These are phyloP conservation scores for Cryptomeria japonica DNA, from an alignment of 75 land plant species.

Conservation along the genomic window DNA sequence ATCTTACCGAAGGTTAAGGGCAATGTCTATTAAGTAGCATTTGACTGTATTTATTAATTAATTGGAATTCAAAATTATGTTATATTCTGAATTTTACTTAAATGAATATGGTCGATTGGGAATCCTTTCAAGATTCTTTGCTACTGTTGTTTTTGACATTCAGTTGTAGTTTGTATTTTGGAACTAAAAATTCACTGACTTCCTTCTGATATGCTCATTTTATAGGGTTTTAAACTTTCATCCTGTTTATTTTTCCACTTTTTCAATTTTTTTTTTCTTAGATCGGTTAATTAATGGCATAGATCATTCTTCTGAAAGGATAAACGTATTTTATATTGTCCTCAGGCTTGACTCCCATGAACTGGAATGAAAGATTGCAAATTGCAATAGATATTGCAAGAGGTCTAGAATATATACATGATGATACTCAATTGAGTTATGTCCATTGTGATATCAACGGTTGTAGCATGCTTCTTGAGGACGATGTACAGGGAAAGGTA, in stretches of 20 bases:
- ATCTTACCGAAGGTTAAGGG: too few species aligned
- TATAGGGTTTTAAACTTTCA: not conserved
- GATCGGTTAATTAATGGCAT: not conserved
- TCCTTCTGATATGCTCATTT: not conserved
- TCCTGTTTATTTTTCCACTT: not conserved
- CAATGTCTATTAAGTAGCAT: too few species aligned
- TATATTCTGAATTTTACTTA: too few species aligned
- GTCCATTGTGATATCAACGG: not conserved
- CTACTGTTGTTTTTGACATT: not conserved
- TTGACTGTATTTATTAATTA: too few species aligned
- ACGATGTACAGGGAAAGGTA: not conserved
- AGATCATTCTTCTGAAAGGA: not conserved
- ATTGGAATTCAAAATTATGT: too few species aligned
- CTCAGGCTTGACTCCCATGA: not conserved
- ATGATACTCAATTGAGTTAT: not conserved
- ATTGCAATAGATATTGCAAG: slow-evolving; percentile 3
- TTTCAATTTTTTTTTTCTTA: not conserved
- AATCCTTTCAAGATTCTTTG: not conserved
- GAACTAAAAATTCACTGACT: not conserved
- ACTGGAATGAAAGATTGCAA: not conserved
- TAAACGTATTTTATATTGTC: not conserved
- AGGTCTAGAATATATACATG: slow-evolving; percentile 2
- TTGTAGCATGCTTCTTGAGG: not conserved
- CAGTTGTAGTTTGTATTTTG: not conserved
- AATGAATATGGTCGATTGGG: too few species aligned